Conservation (phyloP, 495 filamentous ascomycete species). For the Copromyces sp. region DNA sequence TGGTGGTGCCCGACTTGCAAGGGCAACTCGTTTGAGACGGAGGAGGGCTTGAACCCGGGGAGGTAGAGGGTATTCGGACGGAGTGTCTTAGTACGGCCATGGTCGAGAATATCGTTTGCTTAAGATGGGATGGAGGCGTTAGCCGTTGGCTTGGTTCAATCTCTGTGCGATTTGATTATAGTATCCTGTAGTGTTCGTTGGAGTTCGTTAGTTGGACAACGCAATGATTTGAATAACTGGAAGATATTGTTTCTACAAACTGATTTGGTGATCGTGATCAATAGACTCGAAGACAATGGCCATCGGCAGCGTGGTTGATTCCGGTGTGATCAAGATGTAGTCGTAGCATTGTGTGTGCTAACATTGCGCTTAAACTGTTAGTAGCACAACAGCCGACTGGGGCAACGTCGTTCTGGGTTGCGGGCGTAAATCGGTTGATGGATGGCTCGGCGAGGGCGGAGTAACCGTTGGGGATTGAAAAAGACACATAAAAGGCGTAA, state of each 20-base stretch:
- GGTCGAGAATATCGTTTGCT: neutral
- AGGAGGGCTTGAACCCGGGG: neutral
- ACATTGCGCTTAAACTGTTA: neutral
- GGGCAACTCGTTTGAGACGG: constrained; percentile 1
- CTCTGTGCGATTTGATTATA: neutral
- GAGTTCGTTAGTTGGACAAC: neutral
- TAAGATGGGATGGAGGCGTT: neutral
- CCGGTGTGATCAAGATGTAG: neutral
- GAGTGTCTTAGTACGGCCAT: neutral
- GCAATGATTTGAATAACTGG: neutral
- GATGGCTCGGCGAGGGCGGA: neutral
- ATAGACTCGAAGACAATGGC: too few relatives aligned
- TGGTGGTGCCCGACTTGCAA: constrained; percentile 7
- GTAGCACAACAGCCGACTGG: neutral
- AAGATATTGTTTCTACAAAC: neutral
- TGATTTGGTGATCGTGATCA: neutral
- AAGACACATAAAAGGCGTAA: neutral
- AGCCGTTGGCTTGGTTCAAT: neutral
- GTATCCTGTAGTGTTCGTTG: neutral
- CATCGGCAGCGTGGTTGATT: neutral
- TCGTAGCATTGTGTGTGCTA: neutral
- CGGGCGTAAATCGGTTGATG: neutral
- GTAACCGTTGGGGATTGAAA: neutral
- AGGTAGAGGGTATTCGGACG: neutral
- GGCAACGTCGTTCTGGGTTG: neutral